These are phyloP conservation scores for Barnettozyma hawaiiensis DNA, from an alignment of 1,139 yeast genomes.

Conservation along the genomic window DNA sequence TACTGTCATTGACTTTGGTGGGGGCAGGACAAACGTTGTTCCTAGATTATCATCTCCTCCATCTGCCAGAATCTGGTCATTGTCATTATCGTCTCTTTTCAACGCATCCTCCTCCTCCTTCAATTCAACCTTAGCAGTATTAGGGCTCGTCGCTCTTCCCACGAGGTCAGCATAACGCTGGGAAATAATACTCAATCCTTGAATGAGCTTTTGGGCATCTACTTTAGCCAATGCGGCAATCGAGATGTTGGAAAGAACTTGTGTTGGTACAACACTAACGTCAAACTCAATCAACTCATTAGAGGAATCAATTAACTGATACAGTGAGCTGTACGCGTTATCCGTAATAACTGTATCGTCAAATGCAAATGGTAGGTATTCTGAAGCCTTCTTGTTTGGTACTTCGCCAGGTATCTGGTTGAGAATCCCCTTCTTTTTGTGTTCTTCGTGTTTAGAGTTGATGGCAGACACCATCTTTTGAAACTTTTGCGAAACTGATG, in stretches of 20 bases:
- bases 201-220: conserved; percentile 48
- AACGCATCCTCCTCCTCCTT: conserved; percentile 27
- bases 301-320: conserved; percentile 55
- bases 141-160: conserved; percentile 24
- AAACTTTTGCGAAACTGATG: conserved; percentile 16
- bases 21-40: conserved; percentile 51
- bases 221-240: conserved; percentile 55
- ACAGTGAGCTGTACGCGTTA: conserved; percentile 39
- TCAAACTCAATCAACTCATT: conserved; percentile 64
- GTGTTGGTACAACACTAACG: conserved; percentile 59
- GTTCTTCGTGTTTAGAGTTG: conserved; percentile 23
- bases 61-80: conserved; percentile 16
- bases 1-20: conserved; percentile 45
- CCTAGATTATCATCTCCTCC: conserved; percentile 39
- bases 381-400: conserved; percentile 20
- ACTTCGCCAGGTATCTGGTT: conserved; percentile 23
- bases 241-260: conserved; percentile 60
- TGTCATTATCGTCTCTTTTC: conserved; percentile 27
- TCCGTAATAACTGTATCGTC: conserved; percentile 30
- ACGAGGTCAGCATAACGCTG: conserved; percentile 49
- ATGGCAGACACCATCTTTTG: conserved; percentile 20
- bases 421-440: conserved; percentile 23
- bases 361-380: conserved; percentile 18
- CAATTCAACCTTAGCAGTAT: conserved; percentile 22
- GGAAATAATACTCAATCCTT: conserved; percentile 62